These are phyloP conservation scores for Lactarius pseudohatsudake DNA, from an alignment of 768 basidiomycete species.

Conservation along the genomic window DNA sequence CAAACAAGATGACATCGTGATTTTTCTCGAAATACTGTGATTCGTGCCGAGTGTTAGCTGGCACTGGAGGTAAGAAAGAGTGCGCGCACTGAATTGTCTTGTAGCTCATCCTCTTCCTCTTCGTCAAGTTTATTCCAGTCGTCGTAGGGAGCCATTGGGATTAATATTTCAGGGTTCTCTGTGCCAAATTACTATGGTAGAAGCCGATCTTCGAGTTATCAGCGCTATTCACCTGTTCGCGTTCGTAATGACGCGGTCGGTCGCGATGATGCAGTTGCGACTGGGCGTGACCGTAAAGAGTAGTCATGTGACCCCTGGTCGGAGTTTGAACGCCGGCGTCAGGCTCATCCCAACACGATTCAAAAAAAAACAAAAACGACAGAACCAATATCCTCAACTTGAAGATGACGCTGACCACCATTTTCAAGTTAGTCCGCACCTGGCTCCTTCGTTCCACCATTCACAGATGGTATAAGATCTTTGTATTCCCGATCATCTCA, in stretches of 20 bases:
- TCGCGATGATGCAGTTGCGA: no score
- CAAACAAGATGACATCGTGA: conserved; percentile 89
- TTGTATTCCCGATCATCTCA: neutral
- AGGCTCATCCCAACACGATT: no score
- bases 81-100: conserved; percentile 57
- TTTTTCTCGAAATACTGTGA: conserved; percentile 66
- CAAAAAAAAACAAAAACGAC: no score
- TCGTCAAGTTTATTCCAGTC: conserved; percentile 81
- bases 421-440: conserved; percentile 26
- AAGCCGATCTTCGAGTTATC: no score
- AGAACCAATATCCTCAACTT: neutral
- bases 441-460: conserved; percentile 16
- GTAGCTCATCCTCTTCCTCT: conserved; percentile 81
- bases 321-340: neutral
- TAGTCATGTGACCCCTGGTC: neutral
- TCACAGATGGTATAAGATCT: conserved; percentile 29
- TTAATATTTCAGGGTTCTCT: no score
- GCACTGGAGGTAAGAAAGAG: conserved; percentile 15
- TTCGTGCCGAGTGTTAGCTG: neutral
- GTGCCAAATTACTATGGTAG: no score
- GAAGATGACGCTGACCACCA: neutral
- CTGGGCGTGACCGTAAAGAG: neutral
- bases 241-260: no score
- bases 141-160: conserved; percentile 64
- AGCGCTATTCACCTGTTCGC: no score